Conservation (phyloP, 257 asterid genomes). For the Nicotiana attenuata region DNA sequence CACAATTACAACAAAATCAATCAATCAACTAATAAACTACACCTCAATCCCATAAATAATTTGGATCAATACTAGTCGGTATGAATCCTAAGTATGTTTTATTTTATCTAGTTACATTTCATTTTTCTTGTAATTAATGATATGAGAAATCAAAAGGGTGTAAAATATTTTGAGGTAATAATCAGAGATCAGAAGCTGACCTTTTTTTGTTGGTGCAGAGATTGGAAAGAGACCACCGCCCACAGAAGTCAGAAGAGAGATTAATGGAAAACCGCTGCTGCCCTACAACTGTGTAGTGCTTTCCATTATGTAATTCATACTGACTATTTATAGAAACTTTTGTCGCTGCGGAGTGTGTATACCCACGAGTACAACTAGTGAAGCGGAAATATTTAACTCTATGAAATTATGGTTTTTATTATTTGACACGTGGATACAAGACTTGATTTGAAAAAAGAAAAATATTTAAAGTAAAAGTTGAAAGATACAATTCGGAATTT, state of each 20-base stretch:
- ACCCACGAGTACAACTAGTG: not conserved
- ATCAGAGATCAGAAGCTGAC: not conserved
- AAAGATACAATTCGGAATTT: too few species aligned
- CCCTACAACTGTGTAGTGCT: not conserved
- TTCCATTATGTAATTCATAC: not conserved
- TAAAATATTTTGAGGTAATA: not conserved
- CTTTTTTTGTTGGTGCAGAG: not conserved
- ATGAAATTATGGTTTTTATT: not conserved
- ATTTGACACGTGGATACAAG: not conserved
- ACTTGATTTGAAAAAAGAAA: too few species aligned
- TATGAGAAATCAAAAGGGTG: not conserved
- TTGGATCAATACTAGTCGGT: not conserved
- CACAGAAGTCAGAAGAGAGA: not conserved
- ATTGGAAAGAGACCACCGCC: not conserved
- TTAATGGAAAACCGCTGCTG: not conserved
- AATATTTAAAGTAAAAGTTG: too few species aligned
- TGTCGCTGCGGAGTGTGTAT: not conserved
- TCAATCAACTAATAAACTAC: not conserved
- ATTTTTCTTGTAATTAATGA: not conserved
- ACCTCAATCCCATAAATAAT: not conserved
- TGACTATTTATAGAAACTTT: not conserved
- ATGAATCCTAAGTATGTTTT: not conserved
- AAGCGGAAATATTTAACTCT: not conserved
- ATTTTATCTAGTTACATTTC: not conserved
- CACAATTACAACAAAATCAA: not conserved